Evolutionary conservation across 352 stramenopile species (phyloP), one percentile per base, ranked within the genome.

Genomic region (Globisporangium takayamanum): DNA sequence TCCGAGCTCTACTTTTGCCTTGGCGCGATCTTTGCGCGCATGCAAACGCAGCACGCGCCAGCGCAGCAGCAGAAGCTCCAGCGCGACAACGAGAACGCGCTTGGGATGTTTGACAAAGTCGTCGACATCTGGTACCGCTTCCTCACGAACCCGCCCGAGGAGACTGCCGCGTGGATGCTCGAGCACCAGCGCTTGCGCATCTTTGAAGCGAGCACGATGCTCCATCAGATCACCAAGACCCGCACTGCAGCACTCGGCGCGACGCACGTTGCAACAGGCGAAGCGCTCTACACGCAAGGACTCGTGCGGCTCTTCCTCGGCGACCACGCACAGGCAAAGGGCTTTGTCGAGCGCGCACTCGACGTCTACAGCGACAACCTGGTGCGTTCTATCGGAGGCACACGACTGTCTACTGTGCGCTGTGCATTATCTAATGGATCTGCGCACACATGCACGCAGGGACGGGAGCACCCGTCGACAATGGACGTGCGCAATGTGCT

Each of bases 91-190:
- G 78, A 90, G 37, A 85, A 73, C 46, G 73, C 81, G 26, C 65
- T 91, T 25, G 73, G 73, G 20, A 78, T 88, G 76, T 76, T 86
- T 25, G 81, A 91, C 63, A 91, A 91, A 41, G 74, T 89, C 12
- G 79, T 91, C 30, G 79, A 91, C 60, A 89, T 89, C 47, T 89
- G 77, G 78, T 88, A 88, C 65, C 73, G 76, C 1, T 89, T 89
- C 57, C 55, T 87, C n/a, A 87, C 78, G 5, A 85, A 83, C 47
- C 78, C 78, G 33, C 78, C 78, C 0, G 74, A 89, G 33, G 76
- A 81, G 14, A 83, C 74, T 6, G 78, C 70, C 20, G 69, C 74
- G 14, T 89, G 76, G 76, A 84, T 87, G 76, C 66, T 84, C 46
- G 63, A 76, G 54, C 67, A 87, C 55, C 74, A 87, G 55, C 73